Base-by-base conservation (phyloP, 371 early-diverging fungal species). In the Batkoa obscura region DNA sequence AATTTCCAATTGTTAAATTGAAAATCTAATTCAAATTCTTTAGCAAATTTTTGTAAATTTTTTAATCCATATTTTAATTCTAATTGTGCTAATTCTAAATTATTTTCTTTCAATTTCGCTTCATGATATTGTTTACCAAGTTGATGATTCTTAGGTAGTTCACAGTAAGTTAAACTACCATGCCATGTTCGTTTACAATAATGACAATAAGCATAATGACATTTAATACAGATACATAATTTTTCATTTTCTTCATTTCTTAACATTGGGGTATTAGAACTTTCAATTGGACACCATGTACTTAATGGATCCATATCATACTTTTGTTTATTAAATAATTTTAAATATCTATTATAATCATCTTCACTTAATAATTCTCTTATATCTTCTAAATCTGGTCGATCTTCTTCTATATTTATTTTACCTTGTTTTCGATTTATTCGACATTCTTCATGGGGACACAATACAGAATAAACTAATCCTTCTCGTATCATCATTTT, bases 131-230 rank as follows among this genome's bases (percentile, higher is more conserved):
- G 31, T 58, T 58, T 31, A 3, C 30, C 49, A 31, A 55, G 38
- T n/a, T 30, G 33, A 15, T 36, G 35, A 17, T n/a, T 38, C 42
- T 56, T 55, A 32, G 38, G 17, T 5, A 59, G 41, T 31, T 32
- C 31, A 35, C 59, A 59, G 36, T 47, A 55, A n/a, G 34, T 36
- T 13, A 47, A 32, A 8, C 6, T 35, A 17, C 50, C 60, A 42
- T 58, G 60, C 63, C 63, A 63, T n/a, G 60, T 59, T 43, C 50
- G 34, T 39, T 58, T 23, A 55, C 63, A 63, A 13, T 49, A 45
- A 17, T 50, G 51, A 57, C 60, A 63, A 45, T 60, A 63, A 23
- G 63, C 60, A 57, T 60, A 63, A 6, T 41, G 13, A 55, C 60
- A 63, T 32, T 59, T 59, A 2, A 35, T 36, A 49, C 63, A 60